A percentile compares a stretch with the other conserved stretches of the same genome.
Evolutionary conservation across 202 grass and related monocot species (phyloP).

Genomic region (Dendrocalamus latiflorus): DNA sequence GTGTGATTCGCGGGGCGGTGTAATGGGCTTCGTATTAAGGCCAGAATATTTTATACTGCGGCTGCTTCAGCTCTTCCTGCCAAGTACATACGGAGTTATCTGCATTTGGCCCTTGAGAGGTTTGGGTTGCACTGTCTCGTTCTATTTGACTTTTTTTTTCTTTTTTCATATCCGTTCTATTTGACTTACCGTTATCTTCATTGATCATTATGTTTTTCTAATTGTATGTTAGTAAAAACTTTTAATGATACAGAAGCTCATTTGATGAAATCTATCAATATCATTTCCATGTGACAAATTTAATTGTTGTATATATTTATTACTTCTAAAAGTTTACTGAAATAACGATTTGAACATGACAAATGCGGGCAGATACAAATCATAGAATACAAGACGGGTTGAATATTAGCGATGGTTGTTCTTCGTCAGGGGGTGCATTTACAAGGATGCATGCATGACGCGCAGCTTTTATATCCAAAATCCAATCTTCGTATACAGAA

Average conservation of each 20-base stretch:
- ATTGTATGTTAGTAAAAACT: background rate
- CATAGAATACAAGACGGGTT: background rate
- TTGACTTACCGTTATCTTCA: no score
- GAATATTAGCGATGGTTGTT: background rate
- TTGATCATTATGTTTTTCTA: background rate
- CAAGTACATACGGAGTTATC: no score
- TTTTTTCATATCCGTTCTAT: no score
- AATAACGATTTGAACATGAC: background rate
- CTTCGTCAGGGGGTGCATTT: background rate
- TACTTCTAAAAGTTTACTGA: background rate
- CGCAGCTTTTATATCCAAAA: constrained; percentile 29
- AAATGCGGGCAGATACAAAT: background rate
- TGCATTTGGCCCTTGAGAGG: no score
- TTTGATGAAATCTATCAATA: background rate
- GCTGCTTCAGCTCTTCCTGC: background rate
- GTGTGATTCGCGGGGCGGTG: background rate
- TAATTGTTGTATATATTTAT: background rate
- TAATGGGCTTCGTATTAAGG: background rate
- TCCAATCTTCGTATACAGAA: constrained; percentile 29
- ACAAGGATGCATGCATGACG: background rate
- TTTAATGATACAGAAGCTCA: background rate
- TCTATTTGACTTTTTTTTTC: no score
- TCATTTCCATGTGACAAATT: background rate
- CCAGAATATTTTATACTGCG: background rate
- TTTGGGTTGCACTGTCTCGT: background rate